Base-by-base conservation (phyloP, 768 basidiomycete species). In the Rubroboletus pulcherrimus region DNA sequence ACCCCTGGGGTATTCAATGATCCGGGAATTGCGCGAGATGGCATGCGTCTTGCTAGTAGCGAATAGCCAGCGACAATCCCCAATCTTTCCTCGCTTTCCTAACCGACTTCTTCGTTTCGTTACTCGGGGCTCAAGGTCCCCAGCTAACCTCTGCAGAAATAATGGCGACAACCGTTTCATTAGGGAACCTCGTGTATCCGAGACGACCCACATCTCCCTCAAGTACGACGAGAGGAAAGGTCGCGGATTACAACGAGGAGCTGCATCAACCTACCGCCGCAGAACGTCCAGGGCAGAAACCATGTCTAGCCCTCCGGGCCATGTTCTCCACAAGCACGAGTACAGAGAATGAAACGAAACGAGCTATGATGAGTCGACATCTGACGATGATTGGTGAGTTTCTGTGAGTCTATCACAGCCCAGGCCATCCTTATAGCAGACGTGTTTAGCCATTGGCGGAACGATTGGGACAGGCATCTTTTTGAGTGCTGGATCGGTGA, bases 381-480 rank as follows among this genome's bases (percentile, higher is more conserved):
- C 58, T 77, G 17, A 75, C 71, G 67, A 77, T 77, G 76, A 73
- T 77, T 39, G 74, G 76, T 71, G 51, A 50, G 67, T 62, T 12
- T 45, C 19, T 26, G 5, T 14, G 24, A 29, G 29, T 54, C 24
- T 30, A 1, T 38, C 41, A 15, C 5, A 4, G 4, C 14, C 21
- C 3, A 31, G 9, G 14, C 15, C 39, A 15, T 53, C 2, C 8
- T 56, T 11, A 52, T 12, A 9, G n/a, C n/a, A 30, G 24, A 53
- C 29, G 7, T 43, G 11, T 49, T 42, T 49, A 79, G 80, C 80
- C 24, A 81, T 82, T 54, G 81, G 81, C 17, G 81, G 81, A 0
- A 83, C 81, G 0, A 82, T 82, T 39, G 81, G 81, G n/a, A 81
- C 80, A 2, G 82, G 83, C 47, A 82, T 84, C 41, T 84, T 84